Percentiles rank a stretch among this genome's conserved stretches.
Evolutionary conservation across 1,284 basidiomycete genomes (phyloP).

Genomic region (Clitocybe nebularis): DNA sequence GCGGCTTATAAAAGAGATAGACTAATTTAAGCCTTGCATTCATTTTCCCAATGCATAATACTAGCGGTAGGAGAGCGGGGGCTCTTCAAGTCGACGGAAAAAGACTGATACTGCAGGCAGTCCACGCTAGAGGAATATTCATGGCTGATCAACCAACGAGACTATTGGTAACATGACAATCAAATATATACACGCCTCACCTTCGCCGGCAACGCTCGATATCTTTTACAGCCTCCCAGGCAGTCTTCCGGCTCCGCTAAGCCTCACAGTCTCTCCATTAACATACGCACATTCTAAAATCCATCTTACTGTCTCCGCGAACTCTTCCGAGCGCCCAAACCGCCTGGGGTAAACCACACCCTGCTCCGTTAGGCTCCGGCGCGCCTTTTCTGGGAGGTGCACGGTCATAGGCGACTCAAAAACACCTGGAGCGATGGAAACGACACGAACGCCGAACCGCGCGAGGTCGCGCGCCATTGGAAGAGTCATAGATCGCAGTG

Average conservation of each 20-base stretch:
- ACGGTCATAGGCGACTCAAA: conserved; percentile 48
- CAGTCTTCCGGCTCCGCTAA: conserved; percentile 46
- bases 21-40: too few relatives aligned
- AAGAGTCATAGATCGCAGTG: conserved; percentile 50
- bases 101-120: too few relatives aligned
- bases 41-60: too few relatives aligned
- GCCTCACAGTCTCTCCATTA: conserved; percentile 52
- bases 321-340: conserved; percentile 46
- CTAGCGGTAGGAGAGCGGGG: too few relatives aligned
- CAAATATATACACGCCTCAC: too few relatives aligned
- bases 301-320: conserved; percentile 51
- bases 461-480: conserved; percentile 54
- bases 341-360: conserved; percentile 42
- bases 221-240: conserved; percentile 22
- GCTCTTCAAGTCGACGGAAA: too few relatives aligned
- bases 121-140: too few relatives aligned
- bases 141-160: too few relatives aligned
- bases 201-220: too few relatives aligned
- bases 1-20: too few relatives aligned
- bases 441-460: conserved; percentile 47
- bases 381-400: conserved; percentile 37
- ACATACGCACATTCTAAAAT: conserved; percentile 50
- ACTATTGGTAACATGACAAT: too few relatives aligned
- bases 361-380: conserved; percentile 36
- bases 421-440: conserved; percentile 49